These are phyloP conservation scores for Ustanciosporium gigantosporum DNA, from an alignment of 1,284 basidiomycete genomes.

Conservation along the genomic window DNA sequence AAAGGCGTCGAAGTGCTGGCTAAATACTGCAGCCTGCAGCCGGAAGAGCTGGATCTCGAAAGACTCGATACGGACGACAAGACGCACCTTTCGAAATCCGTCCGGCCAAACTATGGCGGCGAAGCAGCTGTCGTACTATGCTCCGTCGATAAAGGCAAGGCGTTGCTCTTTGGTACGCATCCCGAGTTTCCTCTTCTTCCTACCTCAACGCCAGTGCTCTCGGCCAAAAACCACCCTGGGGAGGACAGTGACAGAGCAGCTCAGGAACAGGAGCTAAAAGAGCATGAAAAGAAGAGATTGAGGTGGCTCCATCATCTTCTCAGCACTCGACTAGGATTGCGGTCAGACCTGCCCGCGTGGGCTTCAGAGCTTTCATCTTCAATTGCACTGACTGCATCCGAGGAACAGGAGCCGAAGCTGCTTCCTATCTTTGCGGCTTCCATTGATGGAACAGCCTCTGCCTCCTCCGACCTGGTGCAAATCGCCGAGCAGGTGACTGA, in stretches of 20 bases:
- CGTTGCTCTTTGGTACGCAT: slow-evolving; percentile 70
- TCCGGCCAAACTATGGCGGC: slow-evolving; percentile 22
- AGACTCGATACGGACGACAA: background rate
- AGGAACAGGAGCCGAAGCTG: slow-evolving; percentile 18
- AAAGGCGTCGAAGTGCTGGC: slow-evolving; percentile 62
- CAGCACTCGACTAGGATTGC: slow-evolving; percentile 12
- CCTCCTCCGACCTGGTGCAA: slow-evolving; percentile 1
- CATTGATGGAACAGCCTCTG: slow-evolving; percentile 1
- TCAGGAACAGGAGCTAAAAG: slow-evolving; percentile 8
- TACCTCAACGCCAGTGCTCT: slow-evolving; percentile 24
- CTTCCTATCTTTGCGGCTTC: slow-evolving; percentile 25
- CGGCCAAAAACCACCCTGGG: slow-evolving; percentile 16
- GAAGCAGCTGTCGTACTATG: slow-evolving; percentile 67
- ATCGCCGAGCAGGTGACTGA: slow-evolving; percentile 4
- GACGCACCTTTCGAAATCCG: background rate
- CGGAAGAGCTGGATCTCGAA: slow-evolving; percentile 29
- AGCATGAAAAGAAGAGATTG: slow-evolving; percentile 23
- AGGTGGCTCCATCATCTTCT: slow-evolving; percentile 28
- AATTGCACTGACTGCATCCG: background rate
- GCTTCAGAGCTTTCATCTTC: background rate
- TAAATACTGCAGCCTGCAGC: slow-evolving; percentile 58
- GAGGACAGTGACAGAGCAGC: slow-evolving; percentile 8
- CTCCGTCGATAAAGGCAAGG: slow-evolving; percentile 67
- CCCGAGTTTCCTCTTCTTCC: slow-evolving; percentile 68
- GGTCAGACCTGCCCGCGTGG: slow-evolving; percentile 30